A percentile compares a stretch with the other conserved stretches of the same genome.
Evolutionary conservation across 1,284 basidiomycete genomes (phyloP).

Genomic region (Ustilago trichophora): DNA sequence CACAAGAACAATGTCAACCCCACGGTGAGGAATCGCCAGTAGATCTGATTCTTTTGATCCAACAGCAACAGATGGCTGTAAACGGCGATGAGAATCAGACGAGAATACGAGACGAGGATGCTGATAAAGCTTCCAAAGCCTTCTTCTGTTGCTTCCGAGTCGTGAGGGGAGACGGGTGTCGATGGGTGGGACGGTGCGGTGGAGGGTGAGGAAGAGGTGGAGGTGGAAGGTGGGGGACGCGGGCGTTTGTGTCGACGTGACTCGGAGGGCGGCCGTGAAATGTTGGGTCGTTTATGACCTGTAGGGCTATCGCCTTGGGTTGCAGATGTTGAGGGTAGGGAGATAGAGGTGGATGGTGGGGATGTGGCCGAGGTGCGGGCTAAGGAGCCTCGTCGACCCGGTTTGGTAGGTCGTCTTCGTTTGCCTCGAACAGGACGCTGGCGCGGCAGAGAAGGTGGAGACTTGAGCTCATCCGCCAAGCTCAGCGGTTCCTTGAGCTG

Average conservation of each 20-base stretch:
- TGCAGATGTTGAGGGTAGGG: not conserved
- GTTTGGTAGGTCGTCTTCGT: not conserved
- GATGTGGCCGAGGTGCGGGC: not conserved
- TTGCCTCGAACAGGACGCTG: no score
- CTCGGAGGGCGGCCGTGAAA: conserved; percentile 32
- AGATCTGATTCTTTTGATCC: conserved; percentile 63
- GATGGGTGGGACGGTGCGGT: not conserved
- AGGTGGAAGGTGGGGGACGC: conserved; percentile 1
- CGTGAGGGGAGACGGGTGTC: no score
- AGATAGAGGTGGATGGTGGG: no score
- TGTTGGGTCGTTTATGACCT: conserved; percentile 18
- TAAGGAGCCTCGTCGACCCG: not conserved
- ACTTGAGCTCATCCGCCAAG: conserved; percentile 29
- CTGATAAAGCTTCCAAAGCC: conserved; percentile 39
- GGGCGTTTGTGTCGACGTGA: conserved; percentile 31
- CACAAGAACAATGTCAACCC: conserved; percentile 59
- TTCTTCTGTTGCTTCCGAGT: not conserved
- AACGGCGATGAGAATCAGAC: conserved; percentile 62
- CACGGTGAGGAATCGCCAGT: conserved; percentile 64
- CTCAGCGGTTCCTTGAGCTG: conserved; percentile 23
- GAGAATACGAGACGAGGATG: conserved; percentile 58
- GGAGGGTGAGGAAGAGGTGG: not conserved
- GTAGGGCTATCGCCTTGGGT: no score
- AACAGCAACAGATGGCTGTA: conserved; percentile 63
- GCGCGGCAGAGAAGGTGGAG: conserved; percentile 10